Evolutionary conservation across 1,139 yeast genomes (phyloP), one percentile per base, ranked within the genome.

Genomic region (Geotrichum carabidarum): DNA sequence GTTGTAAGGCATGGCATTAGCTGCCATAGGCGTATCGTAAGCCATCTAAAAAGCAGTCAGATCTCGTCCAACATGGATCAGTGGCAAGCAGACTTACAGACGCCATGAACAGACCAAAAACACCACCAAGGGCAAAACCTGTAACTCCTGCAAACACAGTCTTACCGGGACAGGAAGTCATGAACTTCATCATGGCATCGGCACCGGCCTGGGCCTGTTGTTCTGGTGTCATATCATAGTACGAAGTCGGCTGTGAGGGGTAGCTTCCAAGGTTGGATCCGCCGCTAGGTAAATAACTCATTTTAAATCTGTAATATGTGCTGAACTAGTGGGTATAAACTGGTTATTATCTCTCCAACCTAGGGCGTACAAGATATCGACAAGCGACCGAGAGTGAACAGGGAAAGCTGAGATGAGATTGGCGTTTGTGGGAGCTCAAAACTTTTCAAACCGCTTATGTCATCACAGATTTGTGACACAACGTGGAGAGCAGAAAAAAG

Each of bases 81-180:
- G 27, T 44, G 11, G 30, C 22, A 12, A n/a, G 14, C 9, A 12
- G 18, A 59, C 67, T 41, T 86, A 83, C 84, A 49, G 95, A 85
- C 3, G 98, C 96, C 98, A 93, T 93, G 74, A 93, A 91, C 53
- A 93, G 75, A 59, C 99, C 98, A 69, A 93, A 90, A 59, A 91
- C 87, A 60, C 97, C 99, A 73, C 99, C 99, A 48, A 93, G 80
- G 41, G 85, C 93, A 72, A 90, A 93, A 45, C 99, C 99, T 15
- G 95, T 84, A 18, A 84, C 97, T 58, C 97, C 98, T 15, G 96
- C 87, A 77, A 91, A 83, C 38, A 78, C 83, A 0, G 96, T 82
- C 70, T 93, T 93, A 22, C 98, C 98, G 0, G 98, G 97, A 73
- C 99, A 93, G 15, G 96, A 87, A 61, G 85, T 84, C 91, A 90